Conservation (phyloP, 1,284 basidiomycete species). For the Clitocybe nebularis region DNA sequence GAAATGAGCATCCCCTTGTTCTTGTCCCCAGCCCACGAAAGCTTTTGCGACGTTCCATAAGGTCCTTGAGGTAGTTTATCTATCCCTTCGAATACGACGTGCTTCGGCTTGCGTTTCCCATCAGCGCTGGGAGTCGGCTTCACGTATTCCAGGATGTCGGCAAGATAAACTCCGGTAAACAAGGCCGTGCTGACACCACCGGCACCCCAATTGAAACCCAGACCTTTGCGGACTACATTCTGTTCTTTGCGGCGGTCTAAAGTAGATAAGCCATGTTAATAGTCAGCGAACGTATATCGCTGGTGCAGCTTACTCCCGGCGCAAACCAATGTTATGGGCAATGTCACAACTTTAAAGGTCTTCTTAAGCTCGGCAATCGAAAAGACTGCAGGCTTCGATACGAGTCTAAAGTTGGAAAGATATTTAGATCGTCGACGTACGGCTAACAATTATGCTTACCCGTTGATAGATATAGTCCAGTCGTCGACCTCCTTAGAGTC, state of each 20-base stretch:
- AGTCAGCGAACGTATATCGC: neutral
- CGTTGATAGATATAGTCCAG: constrained; percentile 53
- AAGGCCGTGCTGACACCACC: constrained; percentile 56
- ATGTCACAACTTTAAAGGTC: constrained; percentile 50
- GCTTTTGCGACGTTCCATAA: constrained; percentile 58
- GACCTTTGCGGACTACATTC: constrained; percentile 60
- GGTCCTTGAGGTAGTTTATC: constrained; percentile 64
- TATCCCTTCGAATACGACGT: constrained; percentile 63
- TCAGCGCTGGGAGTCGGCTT: constrained; percentile 30
- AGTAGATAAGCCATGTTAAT: neutral
- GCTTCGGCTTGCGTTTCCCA: constrained; percentile 30
- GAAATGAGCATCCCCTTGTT: constrained; percentile 55
- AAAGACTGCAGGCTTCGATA: constrained; percentile 36
- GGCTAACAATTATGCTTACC: constrained; percentile 17
- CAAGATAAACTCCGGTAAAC: constrained; percentile 64
- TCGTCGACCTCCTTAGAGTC: constrained; percentile 31
- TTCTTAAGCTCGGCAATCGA: constrained; percentile 43
- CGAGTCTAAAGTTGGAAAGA: constrained; percentile 32
- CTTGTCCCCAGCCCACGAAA: constrained; percentile 46
- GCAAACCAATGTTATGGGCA: constrained; percentile 66
- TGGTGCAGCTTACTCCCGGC: constrained; percentile 41
- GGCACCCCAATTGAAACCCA: constrained; percentile 59
- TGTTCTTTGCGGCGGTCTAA: constrained; percentile 63
- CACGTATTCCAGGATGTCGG: constrained; percentile 53
- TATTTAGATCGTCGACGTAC: neutral